These are phyloP conservation scores for Ogataea salicorniae DNA, from an alignment of 805 yeast species.

Conservation along the genomic window DNA sequence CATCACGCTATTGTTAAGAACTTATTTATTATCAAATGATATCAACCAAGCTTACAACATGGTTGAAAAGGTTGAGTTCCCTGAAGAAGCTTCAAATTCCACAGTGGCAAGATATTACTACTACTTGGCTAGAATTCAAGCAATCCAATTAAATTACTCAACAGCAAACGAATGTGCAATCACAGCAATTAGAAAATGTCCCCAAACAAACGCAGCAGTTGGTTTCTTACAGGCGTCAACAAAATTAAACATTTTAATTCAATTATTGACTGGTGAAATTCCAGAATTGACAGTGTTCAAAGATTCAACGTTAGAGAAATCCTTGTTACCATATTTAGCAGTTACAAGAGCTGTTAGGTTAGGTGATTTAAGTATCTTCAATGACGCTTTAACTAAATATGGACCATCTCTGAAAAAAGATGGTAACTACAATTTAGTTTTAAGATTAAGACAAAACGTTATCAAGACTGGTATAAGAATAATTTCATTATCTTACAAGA, in stretches of 20 bases:
- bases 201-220: slow-evolving; percentile 76
- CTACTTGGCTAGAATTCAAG: slow-evolving; percentile 84
- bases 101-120: slow-evolving; percentile 88
- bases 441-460: slow-evolving; percentile 91
- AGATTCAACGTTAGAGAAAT: slow-evolving; percentile 51
- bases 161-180: slow-evolving; percentile 84
- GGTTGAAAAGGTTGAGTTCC: slow-evolving; percentile 85
- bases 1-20: slow-evolving; percentile 79
- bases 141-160: slow-evolving; percentile 89
- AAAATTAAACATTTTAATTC: slow-evolving; percentile 82
- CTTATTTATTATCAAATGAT: slow-evolving; percentile 72
- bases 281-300: slow-evolving; percentile 84
- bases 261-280: slow-evolving; percentile 92
- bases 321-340: slow-evolving; percentile 75
- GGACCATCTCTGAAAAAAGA: slow-evolving; percentile 63
- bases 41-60: slow-evolving; percentile 84
- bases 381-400: slow-evolving; percentile 60
- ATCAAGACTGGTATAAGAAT: slow-evolving; percentile 96
- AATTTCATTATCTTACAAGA: slow-evolving; percentile 84
- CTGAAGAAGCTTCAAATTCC: slow-evolving; percentile 71
- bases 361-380: slow-evolving; percentile 83
- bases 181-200: slow-evolving; percentile 95
- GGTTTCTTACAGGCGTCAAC: slow-evolving; percentile 90
- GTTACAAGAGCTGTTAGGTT: slow-evolving; percentile 87
- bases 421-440: slow-evolving; percentile 76